phyloP scores from a whole-genome alignment of 1,284 basidiomycete species.

The Athelia sp. region DNA sequence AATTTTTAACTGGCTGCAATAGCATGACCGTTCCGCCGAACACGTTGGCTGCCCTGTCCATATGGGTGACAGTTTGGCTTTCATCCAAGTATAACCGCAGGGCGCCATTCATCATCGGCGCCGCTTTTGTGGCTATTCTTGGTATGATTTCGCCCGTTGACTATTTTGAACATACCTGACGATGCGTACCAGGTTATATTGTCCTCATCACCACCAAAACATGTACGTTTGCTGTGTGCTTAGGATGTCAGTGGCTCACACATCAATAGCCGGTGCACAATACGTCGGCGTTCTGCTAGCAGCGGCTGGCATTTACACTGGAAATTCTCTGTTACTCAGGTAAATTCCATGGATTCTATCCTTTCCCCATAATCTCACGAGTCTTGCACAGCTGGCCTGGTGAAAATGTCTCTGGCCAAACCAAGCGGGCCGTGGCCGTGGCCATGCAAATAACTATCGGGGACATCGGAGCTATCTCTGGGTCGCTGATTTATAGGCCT shows the following conservation, averaged over 20 bases:
- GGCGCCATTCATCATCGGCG: conserved; percentile 54
- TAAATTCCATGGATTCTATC: conserved; percentile 18
- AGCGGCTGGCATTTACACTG: conserved; percentile 57
- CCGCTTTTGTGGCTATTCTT: conserved; percentile 47
- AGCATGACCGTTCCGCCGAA: conserved; percentile 61
- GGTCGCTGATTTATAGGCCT: conserved; percentile 50
- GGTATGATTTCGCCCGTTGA: conserved; percentile 31
- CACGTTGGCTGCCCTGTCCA: conserved; percentile 42
- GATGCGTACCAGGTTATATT: conserved; percentile 44
- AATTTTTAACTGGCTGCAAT: neutral
- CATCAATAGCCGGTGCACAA: conserved; percentile 40
- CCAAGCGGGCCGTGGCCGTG: conserved; percentile 60
- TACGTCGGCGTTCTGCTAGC: conserved; percentile 61
- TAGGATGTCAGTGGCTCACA: neutral
- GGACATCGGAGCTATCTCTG: conserved; percentile 59
- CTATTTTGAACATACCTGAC: neutral
- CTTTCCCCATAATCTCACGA: neutral
- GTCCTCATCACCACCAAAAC: conserved; percentile 49
- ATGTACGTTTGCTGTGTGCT: conserved; percentile 23
- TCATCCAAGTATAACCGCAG: conserved; percentile 42
- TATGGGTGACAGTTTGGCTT: conserved; percentile 45
- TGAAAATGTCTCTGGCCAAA: conserved; percentile 71
- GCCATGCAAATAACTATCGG: conserved; percentile 68
- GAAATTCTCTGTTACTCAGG: conserved; percentile 52
- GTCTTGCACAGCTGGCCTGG: conserved; percentile 45